Evolutionary conservation across 2,329 filamentous ascomycete species (phyloP).

Genomic region (Amphichorda felina): DNA sequence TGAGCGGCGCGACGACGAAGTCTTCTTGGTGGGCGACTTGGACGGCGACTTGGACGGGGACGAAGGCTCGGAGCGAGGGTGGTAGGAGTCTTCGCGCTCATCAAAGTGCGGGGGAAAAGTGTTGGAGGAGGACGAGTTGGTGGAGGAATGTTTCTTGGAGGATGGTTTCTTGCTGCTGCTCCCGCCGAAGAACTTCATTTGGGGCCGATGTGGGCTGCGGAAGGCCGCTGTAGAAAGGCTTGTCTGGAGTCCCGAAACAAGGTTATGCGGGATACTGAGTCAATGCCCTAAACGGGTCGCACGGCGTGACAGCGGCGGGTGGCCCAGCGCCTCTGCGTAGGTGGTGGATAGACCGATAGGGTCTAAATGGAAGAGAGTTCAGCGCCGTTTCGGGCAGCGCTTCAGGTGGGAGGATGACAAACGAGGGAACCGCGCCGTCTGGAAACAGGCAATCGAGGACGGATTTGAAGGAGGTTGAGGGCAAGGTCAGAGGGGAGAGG

Average conservation of each 20-base stretch:
- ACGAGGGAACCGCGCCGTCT: neutral
- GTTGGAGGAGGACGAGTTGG: constrained; percentile 7
- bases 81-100: constrained; percentile 18
- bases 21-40: constrained; percentile 18
- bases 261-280: constrained; percentile 18
- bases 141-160: constrained; percentile 28
- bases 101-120: constrained; percentile 20
- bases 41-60: constrained; percentile 21
- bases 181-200: constrained; percentile 40
- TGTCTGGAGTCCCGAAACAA: constrained; percentile 18
- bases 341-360: too few species aligned
- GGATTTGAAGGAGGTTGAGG: neutral
- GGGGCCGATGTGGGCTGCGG: constrained; percentile 9
- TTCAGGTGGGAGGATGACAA: neutral
- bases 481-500: neutral
- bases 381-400: neutral
- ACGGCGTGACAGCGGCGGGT: too few species aligned
- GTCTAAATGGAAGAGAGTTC: neutral
- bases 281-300: constrained; percentile 3
- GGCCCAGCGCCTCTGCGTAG: too few species aligned
- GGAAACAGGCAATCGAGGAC: neutral
- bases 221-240: neutral
- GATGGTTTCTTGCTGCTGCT: constrained; percentile 27
- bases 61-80: constrained; percentile 20
- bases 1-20: neutral